phyloP scores from a whole-genome alignment of 2,329 filamentous ascomycete species.

The Sclerotinia glacialis region DNA sequence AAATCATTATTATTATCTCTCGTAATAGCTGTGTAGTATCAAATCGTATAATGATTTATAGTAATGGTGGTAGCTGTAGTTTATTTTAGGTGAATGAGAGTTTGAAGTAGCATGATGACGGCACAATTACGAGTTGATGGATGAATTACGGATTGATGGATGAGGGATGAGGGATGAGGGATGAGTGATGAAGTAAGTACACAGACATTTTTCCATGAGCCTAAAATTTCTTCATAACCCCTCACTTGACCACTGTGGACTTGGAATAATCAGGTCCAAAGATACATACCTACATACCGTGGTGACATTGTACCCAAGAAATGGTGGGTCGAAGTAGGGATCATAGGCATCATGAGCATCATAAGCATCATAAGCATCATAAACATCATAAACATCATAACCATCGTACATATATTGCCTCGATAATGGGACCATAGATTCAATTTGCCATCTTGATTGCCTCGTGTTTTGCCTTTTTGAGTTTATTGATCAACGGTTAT shows the following conservation, averaged over 20 bases:
- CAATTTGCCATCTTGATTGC: not conserved
- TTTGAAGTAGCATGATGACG: not conserved
- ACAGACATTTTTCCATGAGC: constrained; percentile 18
- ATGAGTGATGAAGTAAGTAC: no score
- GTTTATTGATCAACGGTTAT: not conserved
- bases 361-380: no score
- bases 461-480: not conserved
- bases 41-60: not conserved
- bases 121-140: constrained; percentile 7
- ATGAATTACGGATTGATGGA: no score
- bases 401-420: constrained; percentile 9
- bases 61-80: not conserved
- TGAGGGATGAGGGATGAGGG: no score
- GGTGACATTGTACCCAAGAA: not conserved
- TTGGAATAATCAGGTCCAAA: not conserved
- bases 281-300: not conserved
- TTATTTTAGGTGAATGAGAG: constrained; percentile 4
- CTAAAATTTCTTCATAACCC: constrained; percentile 10
- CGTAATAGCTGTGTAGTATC: not conserved
- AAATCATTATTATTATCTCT: not conserved
- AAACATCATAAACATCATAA: no score
- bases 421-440: constrained; percentile 7
- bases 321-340: not conserved
- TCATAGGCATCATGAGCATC: not conserved
- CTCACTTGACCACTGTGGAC: constrained; percentile 2